These are phyloP conservation scores for Arthromyces matolae DNA, from an alignment of 768 basidiomycete genomes.

Conservation along the genomic window DNA sequence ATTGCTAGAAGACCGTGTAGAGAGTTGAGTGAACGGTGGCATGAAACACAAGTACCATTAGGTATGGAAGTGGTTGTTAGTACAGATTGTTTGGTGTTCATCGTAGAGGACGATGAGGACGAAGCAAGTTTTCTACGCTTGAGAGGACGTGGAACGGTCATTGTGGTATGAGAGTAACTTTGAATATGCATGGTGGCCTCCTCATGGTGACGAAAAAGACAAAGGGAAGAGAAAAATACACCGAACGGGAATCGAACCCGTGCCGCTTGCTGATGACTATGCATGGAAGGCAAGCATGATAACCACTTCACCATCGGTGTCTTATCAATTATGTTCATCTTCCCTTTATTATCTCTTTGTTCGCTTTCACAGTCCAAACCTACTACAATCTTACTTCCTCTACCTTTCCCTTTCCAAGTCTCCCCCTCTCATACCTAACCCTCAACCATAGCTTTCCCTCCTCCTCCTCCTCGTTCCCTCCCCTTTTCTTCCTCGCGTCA, in stretches of 20 bases:
- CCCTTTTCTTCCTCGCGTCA: no score
- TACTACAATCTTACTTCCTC: no score
- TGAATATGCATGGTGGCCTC: conserved; percentile 6
- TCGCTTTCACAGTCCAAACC: no score
- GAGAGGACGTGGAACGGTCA: conserved; percentile 22
- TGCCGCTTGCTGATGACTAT: conserved; percentile 50
- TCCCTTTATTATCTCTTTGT: no score
- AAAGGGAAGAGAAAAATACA: conserved; percentile 31
- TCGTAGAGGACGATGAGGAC: not conserved
- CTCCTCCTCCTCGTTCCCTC: no score
- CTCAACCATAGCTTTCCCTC: no score
- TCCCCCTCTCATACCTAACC: no score
- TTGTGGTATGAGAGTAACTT: not conserved
- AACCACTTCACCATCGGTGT: conserved; percentile 81
- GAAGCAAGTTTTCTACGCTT: conserved; percentile 26
- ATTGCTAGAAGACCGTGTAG: conserved; percentile 19
- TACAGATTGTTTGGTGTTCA: not conserved
- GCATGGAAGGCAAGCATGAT: conserved; percentile 88
- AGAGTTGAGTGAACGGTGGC: conserved; percentile 25
- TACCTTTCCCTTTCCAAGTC: no score
- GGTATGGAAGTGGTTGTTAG: not conserved
- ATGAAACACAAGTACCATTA: conserved; percentile 27
- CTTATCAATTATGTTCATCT: not conserved
- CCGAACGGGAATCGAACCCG: conserved; percentile 77
- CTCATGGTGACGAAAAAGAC: conserved; percentile 6